phyloP scores from a whole-genome alignment of 495 filamentous ascomycete species.

The Geopyxis carbonaria region DNA sequence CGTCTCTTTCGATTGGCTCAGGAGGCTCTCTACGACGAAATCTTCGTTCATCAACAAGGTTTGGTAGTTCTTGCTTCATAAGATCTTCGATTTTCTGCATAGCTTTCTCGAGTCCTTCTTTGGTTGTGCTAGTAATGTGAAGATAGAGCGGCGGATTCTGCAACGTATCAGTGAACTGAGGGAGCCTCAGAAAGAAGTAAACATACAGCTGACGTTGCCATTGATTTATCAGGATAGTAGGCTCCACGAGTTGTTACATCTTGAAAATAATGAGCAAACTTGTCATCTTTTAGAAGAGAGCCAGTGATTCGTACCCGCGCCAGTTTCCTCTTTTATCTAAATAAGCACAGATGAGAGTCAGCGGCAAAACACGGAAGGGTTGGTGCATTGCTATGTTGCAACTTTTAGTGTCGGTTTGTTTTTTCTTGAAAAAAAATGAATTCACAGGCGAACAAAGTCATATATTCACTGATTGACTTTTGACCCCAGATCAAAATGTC shows the following conservation, averaged over 20 bases:
- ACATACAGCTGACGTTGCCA: conserved; percentile 74
- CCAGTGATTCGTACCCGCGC: conserved; percentile 84
- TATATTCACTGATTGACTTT: too few relatives aligned
- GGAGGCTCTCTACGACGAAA: conserved; percentile 71
- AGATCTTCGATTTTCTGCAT: conserved; percentile 73
- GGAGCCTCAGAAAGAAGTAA: not conserved
- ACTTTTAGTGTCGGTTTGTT: too few relatives aligned
- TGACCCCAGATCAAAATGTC: too few relatives aligned
- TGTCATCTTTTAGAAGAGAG: conserved; percentile 34
- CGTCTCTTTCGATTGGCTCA: conserved; percentile 81
- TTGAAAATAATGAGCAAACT: conserved; percentile 52
- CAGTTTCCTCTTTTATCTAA: conserved; percentile 99
- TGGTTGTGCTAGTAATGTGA: conserved; percentile 83
- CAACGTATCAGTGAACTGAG: conserved; percentile 6
- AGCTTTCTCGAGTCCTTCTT: conserved; percentile 78
- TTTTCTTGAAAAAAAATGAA: too few relatives aligned
- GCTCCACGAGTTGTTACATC: conserved; percentile 97
- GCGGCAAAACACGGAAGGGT: conserved; percentile 82
- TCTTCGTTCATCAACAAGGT: conserved; percentile 84
- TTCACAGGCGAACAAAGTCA: too few relatives aligned
- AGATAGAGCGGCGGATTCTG: conserved; percentile 90
- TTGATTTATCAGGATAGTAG: conserved; percentile 92
- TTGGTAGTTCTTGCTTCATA: conserved; percentile 91
- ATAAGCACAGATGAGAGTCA: conserved; percentile 48
- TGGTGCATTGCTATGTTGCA: conserved; percentile 38